Conservation (phyloP, 2,329 filamentous ascomycete species). For the Colletotrichum trifolii region DNA sequence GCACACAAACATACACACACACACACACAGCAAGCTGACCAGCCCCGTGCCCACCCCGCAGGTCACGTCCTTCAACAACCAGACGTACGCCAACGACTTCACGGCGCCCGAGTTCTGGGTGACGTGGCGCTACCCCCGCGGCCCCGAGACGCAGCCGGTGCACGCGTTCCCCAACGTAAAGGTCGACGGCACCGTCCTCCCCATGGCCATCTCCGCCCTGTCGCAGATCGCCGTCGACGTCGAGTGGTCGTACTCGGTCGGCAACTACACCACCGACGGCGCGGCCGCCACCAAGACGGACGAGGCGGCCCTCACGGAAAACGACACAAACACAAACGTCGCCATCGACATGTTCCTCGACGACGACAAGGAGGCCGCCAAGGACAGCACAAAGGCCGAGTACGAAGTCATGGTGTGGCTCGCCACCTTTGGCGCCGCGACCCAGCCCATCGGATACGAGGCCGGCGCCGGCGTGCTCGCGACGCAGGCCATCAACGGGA, state of each 20-base stretch:
- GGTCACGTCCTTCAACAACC: constrained; percentile 62
- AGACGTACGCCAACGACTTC: constrained; percentile 57
- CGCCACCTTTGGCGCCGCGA: constrained; percentile 56
- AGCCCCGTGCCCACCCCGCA: constrained; percentile 37
- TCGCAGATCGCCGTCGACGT: constrained; percentile 55
- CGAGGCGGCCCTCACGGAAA: constrained; percentile 45
- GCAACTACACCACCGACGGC: constrained; percentile 49
- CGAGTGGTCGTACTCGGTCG: constrained; percentile 61
- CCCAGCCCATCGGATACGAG: constrained; percentile 58
- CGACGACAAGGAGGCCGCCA: constrained; percentile 51
- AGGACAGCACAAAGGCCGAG: constrained; percentile 52
- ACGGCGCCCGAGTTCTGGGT: constrained; percentile 61
- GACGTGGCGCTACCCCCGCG: constrained; percentile 64
- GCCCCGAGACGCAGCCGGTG: constrained; percentile 55
- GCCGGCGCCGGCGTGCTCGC: constrained; percentile 44
- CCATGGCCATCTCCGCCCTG: constrained; percentile 52
- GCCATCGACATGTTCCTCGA: constrained; percentile 70
- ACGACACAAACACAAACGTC: constrained; percentile 64
- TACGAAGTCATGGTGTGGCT: constrained; percentile 71
- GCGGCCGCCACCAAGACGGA: constrained; percentile 45
- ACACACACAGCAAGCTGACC: constrained; percentile 6
- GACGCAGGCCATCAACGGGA: constrained; percentile 52
- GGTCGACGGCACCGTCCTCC: constrained; percentile 56
- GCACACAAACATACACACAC: no score
- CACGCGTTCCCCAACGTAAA: constrained; percentile 67